These are phyloP conservation scores for Curvularia lunata DNA, from an alignment of 2,329 filamentous ascomycete species.

Conservation along the genomic window DNA sequence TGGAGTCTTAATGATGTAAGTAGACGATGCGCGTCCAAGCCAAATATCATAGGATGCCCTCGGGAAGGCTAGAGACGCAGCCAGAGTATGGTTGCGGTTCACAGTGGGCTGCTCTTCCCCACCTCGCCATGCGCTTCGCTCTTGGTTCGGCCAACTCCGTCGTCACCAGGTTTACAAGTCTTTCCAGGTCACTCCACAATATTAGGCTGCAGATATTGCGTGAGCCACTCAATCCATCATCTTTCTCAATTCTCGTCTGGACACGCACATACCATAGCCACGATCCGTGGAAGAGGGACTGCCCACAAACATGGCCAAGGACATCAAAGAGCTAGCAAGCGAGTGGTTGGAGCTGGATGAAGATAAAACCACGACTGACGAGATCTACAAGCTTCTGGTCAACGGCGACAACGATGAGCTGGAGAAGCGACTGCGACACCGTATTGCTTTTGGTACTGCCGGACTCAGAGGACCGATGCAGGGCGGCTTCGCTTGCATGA, in stretches of 20 bases:
- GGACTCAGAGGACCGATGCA: constrained; percentile 70
- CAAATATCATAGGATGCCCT: neutral
- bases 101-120: constrained; percentile 17
- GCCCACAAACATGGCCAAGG: constrained; percentile 34
- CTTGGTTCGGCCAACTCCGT: constrained; percentile 34
- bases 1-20: neutral
- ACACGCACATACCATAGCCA: neutral
- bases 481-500: constrained; percentile 68
- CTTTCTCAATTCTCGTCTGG: neutral
- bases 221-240: neutral
- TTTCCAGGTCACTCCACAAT: constrained; percentile 15
- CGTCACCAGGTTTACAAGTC: constrained; percentile 35
- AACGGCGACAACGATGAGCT: constrained; percentile 56
- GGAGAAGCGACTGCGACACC: constrained; percentile 59
- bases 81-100: neutral
- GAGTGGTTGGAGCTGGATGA: constrained; percentile 66
- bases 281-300: neutral
- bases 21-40: neutral
- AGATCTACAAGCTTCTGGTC: constrained; percentile 61
- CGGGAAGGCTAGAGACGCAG: neutral
- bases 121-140: constrained; percentile 10
- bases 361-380: constrained; percentile 59
- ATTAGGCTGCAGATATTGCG: constrained; percentile 2
- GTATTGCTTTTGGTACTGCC: constrained; percentile 68
- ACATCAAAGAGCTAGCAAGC: constrained; percentile 55